These are phyloP conservation scores for Tremella yokohamensis DNA, from an alignment of 768 basidiomycete species.

Conservation along the genomic window DNA sequence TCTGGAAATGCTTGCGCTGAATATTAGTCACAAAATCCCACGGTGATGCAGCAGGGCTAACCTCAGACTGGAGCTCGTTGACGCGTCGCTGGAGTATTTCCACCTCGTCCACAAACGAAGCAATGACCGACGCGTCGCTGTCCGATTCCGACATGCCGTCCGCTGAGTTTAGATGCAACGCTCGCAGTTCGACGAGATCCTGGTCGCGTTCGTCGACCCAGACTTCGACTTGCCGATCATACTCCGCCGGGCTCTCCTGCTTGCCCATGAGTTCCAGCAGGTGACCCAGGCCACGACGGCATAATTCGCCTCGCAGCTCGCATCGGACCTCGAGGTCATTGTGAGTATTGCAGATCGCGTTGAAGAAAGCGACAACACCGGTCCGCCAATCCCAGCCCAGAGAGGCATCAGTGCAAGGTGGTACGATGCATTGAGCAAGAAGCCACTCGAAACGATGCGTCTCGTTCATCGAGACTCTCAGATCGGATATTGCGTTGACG, in stretches of 20 bases:
- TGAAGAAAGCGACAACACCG: conserved; percentile 71
- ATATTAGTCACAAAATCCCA: background rate
- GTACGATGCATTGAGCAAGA: conserved; percentile 50
- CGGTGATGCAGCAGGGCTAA: background rate
- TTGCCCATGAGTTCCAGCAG: conserved; percentile 76
- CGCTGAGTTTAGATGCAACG: background rate
- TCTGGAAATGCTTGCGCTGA: background rate
- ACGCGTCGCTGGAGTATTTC: conserved; percentile 55
- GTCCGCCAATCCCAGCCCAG: conserved; percentile 77
- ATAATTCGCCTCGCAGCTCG: conserved; percentile 74
- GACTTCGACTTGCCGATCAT: conserved; percentile 75
- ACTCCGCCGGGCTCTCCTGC: conserved; percentile 66
- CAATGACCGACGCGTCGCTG: conserved; percentile 10
- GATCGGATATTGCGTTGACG: conserved; percentile 75
- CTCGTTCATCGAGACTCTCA: conserved; percentile 66
- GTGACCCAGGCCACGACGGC: conserved; percentile 76
- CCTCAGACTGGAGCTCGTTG: conserved; percentile 1
- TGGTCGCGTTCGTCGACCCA: conserved; percentile 87
- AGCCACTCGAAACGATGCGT: conserved; percentile 75
- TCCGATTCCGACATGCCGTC: background rate
- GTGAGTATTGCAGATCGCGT: conserved; percentile 71
- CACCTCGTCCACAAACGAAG: conserved; percentile 60
- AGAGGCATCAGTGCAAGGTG: conserved; percentile 44
- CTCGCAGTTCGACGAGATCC: conserved; percentile 14
- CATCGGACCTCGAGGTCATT: conserved; percentile 75